Base-by-base conservation (phyloP, 1,284 basidiomycete genomes). In the Ceratobasidium sp. region DNA sequence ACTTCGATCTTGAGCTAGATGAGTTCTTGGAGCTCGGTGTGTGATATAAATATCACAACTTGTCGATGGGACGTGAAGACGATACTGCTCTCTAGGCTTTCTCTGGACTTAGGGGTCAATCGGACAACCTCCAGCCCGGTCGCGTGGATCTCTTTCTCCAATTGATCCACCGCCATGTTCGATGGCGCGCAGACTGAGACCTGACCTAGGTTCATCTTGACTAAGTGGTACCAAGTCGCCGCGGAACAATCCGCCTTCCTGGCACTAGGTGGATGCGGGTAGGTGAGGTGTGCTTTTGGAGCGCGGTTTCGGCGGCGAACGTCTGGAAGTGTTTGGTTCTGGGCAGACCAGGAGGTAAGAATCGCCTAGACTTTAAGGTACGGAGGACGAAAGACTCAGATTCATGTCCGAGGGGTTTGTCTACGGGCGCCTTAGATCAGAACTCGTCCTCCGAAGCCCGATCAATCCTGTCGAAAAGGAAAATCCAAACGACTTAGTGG, bases 231-330 rank as follows among this genome's bases (percentile, higher is more conserved):
- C 56, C 99, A 97, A 79, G 98, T 97, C 0, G 98, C 98, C 5
- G 98, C 98, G n/a, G 97, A 99, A 0, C 98, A 99, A 74, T 99
- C 98, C 0, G 98, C 99, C 86, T 99, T 99, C 56, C 98, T 98
- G 0, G 98, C 99, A 51, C 98, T 98, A 17, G 98, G 98, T 31
- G 98, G 98, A 22, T 98, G 98, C 86, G 96, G 79, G 99, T 99
- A 74, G 99, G 87, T 81, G 94, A 96, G 75, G 99, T 89, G n/a
- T 97, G 98, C 83, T 98, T 99, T 83, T 99, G 97, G 22, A 99
- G 86, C 3, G 99, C 98, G 78, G 94, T 96, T 86, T 99, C 99
- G 81, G 99, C 98, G 0, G 98, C 98, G 82, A 94, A 97, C 93
- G 99, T 98, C 82, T 99, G 98, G 47, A 96, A 98, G 82, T 99